Evolutionary conservation across 2,329 filamentous ascomycete genomes (phyloP), one percentile per base, ranked within the genome.

Genomic region (Verticillium nonalfalfae): DNA sequence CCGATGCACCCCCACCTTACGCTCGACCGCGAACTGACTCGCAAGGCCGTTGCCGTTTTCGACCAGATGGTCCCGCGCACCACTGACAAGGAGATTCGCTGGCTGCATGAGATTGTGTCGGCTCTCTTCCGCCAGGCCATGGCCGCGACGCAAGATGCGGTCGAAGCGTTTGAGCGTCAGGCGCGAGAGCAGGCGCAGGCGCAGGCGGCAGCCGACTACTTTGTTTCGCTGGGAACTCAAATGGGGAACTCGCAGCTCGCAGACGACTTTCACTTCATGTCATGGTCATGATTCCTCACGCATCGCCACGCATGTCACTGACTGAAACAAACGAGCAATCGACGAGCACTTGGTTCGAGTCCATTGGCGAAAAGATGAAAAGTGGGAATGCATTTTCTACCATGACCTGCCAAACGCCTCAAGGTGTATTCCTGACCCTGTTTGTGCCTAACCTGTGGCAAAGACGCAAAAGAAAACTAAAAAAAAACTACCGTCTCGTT

Each of bases 1-100:
- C 74, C 73, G 0, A 63, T 63, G 0, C 69, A 73, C 58, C 59
- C 60, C 1, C 39, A 60, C 0, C 64, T 73, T 6, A 61, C 68
- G 2, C 52, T 68, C 5, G 74, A 75, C 54, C 68, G 71, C 34
- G 66, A 67, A 36, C 63, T 76, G 2, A 65, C 68, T 5, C 59
- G 66, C 13, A 70, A 70, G 31, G 66, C 70, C 0, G 59, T 74
- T 1, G 62, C 64, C 5, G 59, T 75, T 0, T 71, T 73, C 34
- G 67, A 74, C 35, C 67, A 39, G 18, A 62, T 64, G 58, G 31
- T 59, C 11, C 13, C 34, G 3, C n/a, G 60, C 13, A 33, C 39
- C 6, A 15, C 58, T 10, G 18, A 54, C 2, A 59, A 64, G 15
- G 34, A 50, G 6, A 62, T 64, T 5, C 36, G 57, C 13, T 52